phyloP scores from a whole-genome alignment of 306 rosid genomes.

The barrel medic (Medicago truncatula) region DNA sequence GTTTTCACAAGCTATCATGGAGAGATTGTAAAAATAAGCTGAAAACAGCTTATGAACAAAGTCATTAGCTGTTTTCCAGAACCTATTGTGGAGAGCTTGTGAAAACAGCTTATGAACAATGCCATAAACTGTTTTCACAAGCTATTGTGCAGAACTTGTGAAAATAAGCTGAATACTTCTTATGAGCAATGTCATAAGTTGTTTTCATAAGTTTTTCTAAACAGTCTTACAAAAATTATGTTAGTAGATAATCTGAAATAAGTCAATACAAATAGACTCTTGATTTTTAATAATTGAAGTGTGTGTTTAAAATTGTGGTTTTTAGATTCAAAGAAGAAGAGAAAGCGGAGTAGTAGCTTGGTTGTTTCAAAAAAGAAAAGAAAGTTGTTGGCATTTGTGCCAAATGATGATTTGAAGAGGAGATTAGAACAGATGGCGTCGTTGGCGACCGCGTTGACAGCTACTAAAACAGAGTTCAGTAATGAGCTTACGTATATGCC shows the following conservation, averaged over 20 bases:
- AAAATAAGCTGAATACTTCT: not conserved
- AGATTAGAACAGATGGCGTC: conserved; percentile 92
- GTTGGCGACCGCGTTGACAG: conserved; percentile 82
- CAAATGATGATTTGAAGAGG: conserved; percentile 65
- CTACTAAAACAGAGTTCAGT: conserved; percentile 72
- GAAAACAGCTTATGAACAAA: not conserved
- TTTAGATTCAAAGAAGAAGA: conserved; percentile 64
- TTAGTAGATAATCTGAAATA: too few relatives aligned
- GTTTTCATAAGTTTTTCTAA: too few relatives aligned
- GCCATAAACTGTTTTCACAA: not conserved
- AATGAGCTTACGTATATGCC: conserved; percentile 71
- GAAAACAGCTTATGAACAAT: not conserved
- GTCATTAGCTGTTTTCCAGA: not conserved
- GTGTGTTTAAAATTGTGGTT: not conserved
- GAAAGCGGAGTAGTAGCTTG: conserved; percentile 61
- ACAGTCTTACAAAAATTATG: too few relatives aligned
- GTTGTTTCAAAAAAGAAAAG: conserved; percentile 73
- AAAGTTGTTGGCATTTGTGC: conserved; percentile 63
- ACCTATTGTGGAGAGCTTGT: too few relatives aligned
- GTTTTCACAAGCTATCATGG: not conserved
- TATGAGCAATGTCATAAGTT: not conserved
- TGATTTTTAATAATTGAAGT: not conserved
- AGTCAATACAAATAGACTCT: not conserved
- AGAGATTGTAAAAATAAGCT: not conserved
- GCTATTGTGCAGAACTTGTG: not conserved